Base-by-base conservation (phyloP, 495 filamentous ascomycete species). In the Neurospora sp. region DNA sequence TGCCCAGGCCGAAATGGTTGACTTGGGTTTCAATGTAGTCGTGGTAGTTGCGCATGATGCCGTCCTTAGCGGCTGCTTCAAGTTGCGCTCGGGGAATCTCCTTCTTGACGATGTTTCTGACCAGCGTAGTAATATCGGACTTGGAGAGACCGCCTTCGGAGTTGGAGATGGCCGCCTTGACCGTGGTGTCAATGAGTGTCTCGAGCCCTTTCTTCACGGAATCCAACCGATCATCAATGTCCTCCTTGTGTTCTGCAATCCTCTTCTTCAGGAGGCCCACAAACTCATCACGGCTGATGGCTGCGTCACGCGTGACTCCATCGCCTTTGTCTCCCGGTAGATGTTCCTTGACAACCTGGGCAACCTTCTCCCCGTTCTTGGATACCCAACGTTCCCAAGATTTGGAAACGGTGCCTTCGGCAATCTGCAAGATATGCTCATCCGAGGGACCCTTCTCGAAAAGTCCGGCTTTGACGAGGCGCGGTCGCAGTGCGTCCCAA, bases 1-100 rank as follows among this genome's bases (percentile, higher is more conserved):
- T 78, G 69, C 81, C 84, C 16, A 76, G 39, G 59, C 72, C 71
- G 73, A 86, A 83, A 73, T 82, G 81, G 77, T 87, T 86, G 75
- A 85, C 71, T 54, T 80, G 79, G 69, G 79, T 78, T 46, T 66
- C 70, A 6, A 87, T 74, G 66, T 81, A 70, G n/a, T 78, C 74
- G 69, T 78, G 73, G 71, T 76, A 72, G 27, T 73, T 71, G 37
- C 75, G 69, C 70, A 75, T 71, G 54, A 83, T 79, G 38, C 77
- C 70, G 44, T 76, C 76, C 23, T 73, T 73, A 38, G 76, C 76
- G 23, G 82, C 66, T 23, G 81, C 80, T 39, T 81, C 79, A 14
- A 86, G 71, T 40, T 83, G 81, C 1, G 78, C 78, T 20, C 81
- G 75, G 7, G 73, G 41, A 23, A 86, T 72, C 35, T 82, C 75